Percentiles rank a stretch among this genome's conserved stretches.
Conservation (phyloP, 2,329 filamentous ascomycete species). For the Pleomassaria siparia region DNA sequence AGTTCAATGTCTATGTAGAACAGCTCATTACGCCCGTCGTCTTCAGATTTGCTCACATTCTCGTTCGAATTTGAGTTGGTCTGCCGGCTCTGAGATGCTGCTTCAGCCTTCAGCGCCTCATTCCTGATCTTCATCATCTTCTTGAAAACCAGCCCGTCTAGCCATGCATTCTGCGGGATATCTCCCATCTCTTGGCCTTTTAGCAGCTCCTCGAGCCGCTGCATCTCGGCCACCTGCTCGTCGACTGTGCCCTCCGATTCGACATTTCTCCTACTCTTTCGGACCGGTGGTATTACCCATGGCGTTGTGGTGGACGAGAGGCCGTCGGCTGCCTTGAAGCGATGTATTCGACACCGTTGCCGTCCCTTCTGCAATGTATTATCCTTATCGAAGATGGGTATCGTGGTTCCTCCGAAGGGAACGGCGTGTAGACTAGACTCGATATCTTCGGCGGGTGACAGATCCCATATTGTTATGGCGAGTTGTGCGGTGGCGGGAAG, state of each 20-base stretch:
- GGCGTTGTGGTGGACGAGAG: conserved; percentile 79
- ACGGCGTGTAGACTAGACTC: conserved; percentile 74
- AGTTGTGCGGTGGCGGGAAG: conserved; percentile 80
- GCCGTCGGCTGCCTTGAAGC: conserved; percentile 82
- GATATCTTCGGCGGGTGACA: conserved; percentile 75
- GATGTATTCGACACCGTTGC: conserved; percentile 86
- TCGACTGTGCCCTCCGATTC: conserved; percentile 50
- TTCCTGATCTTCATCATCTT: conserved; percentile 71
- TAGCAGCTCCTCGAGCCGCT: conserved; percentile 83
- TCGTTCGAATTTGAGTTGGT: conserved; percentile 16
- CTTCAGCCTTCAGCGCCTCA: conserved; percentile 42
- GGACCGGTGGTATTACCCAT: conserved; percentile 60
- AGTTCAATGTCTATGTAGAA: conserved; percentile 90
- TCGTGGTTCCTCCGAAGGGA: conserved; percentile 91
- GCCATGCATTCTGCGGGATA: conserved; percentile 88
- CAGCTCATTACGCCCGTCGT: conserved; percentile 58
- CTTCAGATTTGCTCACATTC: conserved; percentile 16
- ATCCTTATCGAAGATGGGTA: conserved; percentile 88
- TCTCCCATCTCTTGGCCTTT: conserved; percentile 99
- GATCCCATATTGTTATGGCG: conserved; percentile 92
- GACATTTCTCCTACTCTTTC: conserved; percentile 52
- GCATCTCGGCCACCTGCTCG: conserved; percentile 82
- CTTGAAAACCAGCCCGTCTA: conserved; percentile 91
- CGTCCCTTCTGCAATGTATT: conserved; percentile 88
- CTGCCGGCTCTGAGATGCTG: conserved; percentile 40